phyloP scores from a whole-genome alignment of 495 filamentous ascomycete genomes.

The Aspergillus leporis region DNA sequence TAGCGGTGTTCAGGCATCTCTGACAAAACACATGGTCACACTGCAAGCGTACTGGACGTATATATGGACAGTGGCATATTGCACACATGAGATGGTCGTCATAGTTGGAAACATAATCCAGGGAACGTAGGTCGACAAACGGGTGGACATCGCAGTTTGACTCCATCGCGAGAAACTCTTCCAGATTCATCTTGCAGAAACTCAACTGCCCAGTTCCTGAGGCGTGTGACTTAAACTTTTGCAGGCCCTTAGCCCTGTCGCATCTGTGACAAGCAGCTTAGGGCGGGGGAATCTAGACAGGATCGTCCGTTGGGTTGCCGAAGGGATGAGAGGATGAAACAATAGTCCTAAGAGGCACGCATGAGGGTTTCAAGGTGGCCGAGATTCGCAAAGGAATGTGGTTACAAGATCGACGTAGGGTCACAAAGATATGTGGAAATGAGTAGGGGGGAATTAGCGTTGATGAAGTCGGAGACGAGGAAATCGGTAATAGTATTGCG shows the following conservation, averaged over 20 bases:
- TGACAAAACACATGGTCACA: conserved; percentile 81
- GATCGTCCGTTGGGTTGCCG: conserved; percentile 21
- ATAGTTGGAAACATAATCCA: conserved; percentile 68
- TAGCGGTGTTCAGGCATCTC: conserved; percentile 65
- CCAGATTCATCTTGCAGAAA: conserved; percentile 31
- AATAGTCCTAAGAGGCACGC: conserved; percentile 23
- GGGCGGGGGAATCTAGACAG: conserved; percentile 13
- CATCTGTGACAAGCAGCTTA: background rate
- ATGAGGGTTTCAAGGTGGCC: conserved; percentile 26
- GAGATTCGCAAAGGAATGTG: conserved; percentile 2
- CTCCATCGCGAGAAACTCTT: conserved; percentile 39
- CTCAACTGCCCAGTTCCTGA: background rate
- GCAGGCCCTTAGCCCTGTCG: background rate
- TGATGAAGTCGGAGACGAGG: conserved; percentile 5
- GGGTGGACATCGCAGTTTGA: conserved; percentile 29
- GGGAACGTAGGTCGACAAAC: conserved; percentile 61
- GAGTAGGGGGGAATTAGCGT: background rate
- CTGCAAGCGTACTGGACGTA: conserved; percentile 66
- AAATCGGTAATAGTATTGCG: conserved; percentile 8
- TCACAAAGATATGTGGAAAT: background rate
- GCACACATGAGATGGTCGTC: conserved; percentile 82
- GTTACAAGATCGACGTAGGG: background rate
- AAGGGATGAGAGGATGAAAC: conserved; percentile 22
- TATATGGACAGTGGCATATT: conserved; percentile 76
- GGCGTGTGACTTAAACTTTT: background rate